Percentiles rank a stretch among this genome's conserved stretches.
Evolutionary conservation across 2,329 filamentous ascomycete genomes (phyloP).

Genomic region (Pseudofabraea citricarpa): DNA sequence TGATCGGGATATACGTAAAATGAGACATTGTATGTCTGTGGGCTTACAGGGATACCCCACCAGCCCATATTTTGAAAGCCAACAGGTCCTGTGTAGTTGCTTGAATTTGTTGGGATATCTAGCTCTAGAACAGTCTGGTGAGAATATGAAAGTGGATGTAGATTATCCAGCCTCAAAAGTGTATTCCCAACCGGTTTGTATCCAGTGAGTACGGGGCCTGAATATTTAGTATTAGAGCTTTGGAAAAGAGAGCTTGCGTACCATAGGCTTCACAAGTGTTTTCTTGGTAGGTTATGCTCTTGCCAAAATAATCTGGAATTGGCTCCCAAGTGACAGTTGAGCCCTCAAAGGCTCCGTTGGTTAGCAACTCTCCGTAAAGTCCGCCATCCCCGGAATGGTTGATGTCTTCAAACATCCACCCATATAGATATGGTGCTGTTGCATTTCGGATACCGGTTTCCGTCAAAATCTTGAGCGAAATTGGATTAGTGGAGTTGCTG

Average conservation of each 20-base stretch:
- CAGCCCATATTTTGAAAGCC: conserved; percentile 27
- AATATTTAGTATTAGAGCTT: conserved; percentile 21
- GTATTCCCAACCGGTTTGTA: conserved; percentile 45
- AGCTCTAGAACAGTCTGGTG: conserved; percentile 13
- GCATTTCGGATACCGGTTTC: conserved; percentile 9
- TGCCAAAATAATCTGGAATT: conserved; percentile 2
- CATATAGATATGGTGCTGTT: conserved; percentile 16
- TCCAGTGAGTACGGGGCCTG: conserved; percentile 46
- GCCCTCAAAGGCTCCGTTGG: conserved; percentile 63
- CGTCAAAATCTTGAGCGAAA: conserved; percentile 1
- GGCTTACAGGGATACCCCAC: conserved; percentile 27
- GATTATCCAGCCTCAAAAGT: conserved; percentile 10
- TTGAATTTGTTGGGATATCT: conserved; percentile 12
- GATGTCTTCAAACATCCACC: conserved; percentile 22
- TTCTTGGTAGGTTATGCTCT: conserved; percentile 12
- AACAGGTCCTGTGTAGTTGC: conserved; percentile 15
- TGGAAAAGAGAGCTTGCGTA: conserved; percentile 21
- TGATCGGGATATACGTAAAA: conserved; percentile 30
- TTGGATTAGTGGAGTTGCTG: neutral
- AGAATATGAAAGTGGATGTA: conserved; percentile 11
- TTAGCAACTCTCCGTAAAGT: conserved; percentile 65
- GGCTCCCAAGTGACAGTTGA: conserved; percentile 11
- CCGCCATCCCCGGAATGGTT: conserved; percentile 53
- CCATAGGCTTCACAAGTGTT: conserved; percentile 13
- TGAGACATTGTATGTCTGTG: conserved; percentile 26